These are phyloP conservation scores for Calendula officinalis DNA, from an alignment of 129 eudicot species.

Conservation along the genomic window DNA sequence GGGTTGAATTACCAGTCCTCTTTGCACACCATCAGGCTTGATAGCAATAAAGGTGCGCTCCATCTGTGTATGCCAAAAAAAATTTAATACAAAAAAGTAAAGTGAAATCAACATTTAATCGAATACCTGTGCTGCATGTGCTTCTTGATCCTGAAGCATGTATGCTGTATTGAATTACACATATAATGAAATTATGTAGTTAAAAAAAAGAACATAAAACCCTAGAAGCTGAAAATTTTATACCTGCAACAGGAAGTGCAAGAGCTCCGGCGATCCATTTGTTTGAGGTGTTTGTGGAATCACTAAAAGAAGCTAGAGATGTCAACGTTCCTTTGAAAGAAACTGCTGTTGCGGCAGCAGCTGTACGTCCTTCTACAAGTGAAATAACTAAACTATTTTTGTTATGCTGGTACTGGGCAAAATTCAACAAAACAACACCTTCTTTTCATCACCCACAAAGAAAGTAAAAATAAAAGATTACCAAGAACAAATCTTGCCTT, in stretches of 20 bases:
- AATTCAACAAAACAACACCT: too few species aligned
- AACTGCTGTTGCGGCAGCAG: conserved; percentile 66
- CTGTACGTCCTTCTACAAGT: conserved; percentile 62
- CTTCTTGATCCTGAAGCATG: conserved; percentile 93
- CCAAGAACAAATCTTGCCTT: conserved; percentile 45
- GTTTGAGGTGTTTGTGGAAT: conserved; percentile 47
- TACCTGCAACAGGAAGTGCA: conserved; percentile 95
- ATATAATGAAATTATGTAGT: too few species aligned
- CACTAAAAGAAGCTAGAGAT: too few species aligned
- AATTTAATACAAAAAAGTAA: neutral
- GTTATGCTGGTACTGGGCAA: too few species aligned
- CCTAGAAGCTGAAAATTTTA: neutral
- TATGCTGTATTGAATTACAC: conserved; percentile 48
- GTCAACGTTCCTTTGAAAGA: conserved; percentile 54
- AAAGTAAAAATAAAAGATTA: neutral
- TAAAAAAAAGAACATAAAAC: neutral
- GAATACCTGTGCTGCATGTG: conserved; percentile 77
- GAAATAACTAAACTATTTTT: neutral
- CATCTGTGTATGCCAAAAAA: conserved; percentile 51
- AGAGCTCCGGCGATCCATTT: conserved; percentile 73
- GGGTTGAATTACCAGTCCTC: conserved; percentile 53
- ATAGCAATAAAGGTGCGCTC: conserved; percentile 94
- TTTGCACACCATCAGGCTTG: too few species aligned
- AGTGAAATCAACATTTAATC: conserved; percentile 7
- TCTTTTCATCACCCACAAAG: neutral